Conservation (phyloP, 1,284 basidiomycete genomes). For the Malassezia japonica region DNA sequence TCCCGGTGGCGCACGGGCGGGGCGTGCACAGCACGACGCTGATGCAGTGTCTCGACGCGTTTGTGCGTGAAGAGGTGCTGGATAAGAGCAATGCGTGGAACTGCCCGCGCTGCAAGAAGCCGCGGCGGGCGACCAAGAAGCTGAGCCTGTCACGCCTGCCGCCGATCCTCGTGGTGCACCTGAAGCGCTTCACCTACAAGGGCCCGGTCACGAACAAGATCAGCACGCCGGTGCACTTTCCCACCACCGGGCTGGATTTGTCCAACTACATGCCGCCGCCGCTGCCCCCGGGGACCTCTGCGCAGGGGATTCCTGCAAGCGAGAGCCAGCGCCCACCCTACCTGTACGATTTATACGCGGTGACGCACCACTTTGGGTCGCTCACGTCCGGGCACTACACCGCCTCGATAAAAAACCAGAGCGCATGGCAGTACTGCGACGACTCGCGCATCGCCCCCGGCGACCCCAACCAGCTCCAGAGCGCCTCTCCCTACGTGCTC, state of each 20-base stretch:
- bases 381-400: slow-evolving; percentile 47
- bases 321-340: slow-evolving; percentile 42
- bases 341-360: slow-evolving; percentile 50
- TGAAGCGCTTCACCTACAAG: slow-evolving; percentile 88
- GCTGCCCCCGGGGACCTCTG: slow-evolving; percentile 26
- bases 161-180: slow-evolving; percentile 80
- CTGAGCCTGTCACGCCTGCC: slow-evolving; percentile 83
- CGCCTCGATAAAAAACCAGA: slow-evolving; percentile 35
- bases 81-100: slow-evolving; percentile 92
- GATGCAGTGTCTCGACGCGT: slow-evolving; percentile 74
- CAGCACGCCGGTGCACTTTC: slow-evolving; percentile 55
- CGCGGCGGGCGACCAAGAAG: slow-evolving; percentile 70
- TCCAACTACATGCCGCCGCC: slow-evolving; percentile 76
- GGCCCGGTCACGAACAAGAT: slow-evolving; percentile 87
- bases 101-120: slow-evolving; percentile 73
- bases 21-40: slow-evolving; percentile 62
- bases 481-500: slow-evolving; percentile 38
- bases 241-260: slow-evolving; percentile 66
- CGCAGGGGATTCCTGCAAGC: slow-evolving; percentile 20
- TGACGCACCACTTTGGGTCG: slow-evolving; percentile 49
- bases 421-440: slow-evolving; percentile 44
- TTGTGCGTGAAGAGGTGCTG: slow-evolving; percentile 80
- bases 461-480: slow-evolving; percentile 33
- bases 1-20: slow-evolving; percentile 51
- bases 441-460: slow-evolving; percentile 29